These are phyloP conservation scores for Beauveria australis DNA, from an alignment of 2,329 filamentous ascomycete species.

Conservation along the genomic window DNA sequence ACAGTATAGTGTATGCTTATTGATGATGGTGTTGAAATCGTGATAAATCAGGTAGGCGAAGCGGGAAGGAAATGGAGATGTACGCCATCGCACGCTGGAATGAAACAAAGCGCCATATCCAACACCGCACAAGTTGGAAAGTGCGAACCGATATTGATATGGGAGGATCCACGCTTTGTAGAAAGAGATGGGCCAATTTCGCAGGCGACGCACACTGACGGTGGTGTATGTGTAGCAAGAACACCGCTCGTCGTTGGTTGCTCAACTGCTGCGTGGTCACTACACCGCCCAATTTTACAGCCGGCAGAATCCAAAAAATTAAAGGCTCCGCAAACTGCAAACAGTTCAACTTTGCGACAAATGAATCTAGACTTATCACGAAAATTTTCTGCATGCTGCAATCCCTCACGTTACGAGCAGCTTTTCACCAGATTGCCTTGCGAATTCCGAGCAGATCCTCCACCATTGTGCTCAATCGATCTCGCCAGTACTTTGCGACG, in stretches of 20 bases:
- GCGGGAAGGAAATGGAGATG: neutral
- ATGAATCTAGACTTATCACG: neutral
- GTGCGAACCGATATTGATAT: neutral
- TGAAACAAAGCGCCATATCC: neutral
- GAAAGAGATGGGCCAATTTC: neutral
- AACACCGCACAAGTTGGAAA: neutral
- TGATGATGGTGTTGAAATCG: neutral
- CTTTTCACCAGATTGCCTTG: neutral
- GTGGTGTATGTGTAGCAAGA: neutral
- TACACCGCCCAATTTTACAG: constrained; percentile 8
- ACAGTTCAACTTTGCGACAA: neutral
- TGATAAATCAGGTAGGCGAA: neutral
- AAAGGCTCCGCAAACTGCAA: neutral
- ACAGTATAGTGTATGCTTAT: neutral
- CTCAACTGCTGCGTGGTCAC: neutral
- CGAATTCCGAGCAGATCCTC: neutral
- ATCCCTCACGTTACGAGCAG: neutral
- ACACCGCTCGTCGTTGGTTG: neutral
- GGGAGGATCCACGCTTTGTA: neutral
- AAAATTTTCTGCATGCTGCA: neutral
- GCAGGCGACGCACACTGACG: too few species aligned
- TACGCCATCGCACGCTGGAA: neutral
- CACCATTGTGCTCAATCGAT: neutral
- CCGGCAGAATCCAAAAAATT: constrained; percentile 13
- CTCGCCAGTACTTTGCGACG: neutral